These are phyloP conservation scores for Sclerotinia sclerotiorum DNA, from an alignment of 2,329 filamentous ascomycete genomes.

Conservation along the genomic window DNA sequence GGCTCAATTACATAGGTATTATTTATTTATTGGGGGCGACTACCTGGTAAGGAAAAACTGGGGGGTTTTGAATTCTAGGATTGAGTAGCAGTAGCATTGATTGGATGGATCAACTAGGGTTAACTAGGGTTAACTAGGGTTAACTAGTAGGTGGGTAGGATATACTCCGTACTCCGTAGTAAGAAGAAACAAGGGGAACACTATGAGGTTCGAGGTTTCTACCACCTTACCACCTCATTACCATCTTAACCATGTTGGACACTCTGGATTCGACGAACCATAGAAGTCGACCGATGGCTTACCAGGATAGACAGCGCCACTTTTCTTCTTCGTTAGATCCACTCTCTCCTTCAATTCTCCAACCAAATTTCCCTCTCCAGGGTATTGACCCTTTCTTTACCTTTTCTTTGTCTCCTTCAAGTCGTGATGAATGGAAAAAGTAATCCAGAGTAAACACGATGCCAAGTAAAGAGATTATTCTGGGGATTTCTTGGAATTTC, in stretches of 20 bases:
- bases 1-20: neutral
- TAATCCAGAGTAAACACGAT: neutral
- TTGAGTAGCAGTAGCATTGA: neutral
- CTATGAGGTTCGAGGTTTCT: neutral
- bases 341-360: neutral
- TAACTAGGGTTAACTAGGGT: too few species aligned
- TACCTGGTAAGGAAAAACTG: neutral
- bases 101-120: neutral
- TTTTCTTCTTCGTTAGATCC: neutral
- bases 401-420: neutral
- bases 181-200: neutral
- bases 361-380: neutral
- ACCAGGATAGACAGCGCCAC: neutral
- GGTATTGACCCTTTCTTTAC: neutral
- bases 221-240: too few species aligned
- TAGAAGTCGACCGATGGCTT: neutral
- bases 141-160: too few species aligned
- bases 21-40: constrained; percentile 1
- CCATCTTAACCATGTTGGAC: neutral
- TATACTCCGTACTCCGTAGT: too few species aligned
- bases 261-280: neutral
- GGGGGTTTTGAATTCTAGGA: neutral
- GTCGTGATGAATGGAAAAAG: neutral
- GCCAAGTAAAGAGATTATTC: neutral
- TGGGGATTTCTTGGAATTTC: neutral